phyloP scores from a whole-genome alignment of 179 eudicot species.

The Nepenthes alata region DNA sequence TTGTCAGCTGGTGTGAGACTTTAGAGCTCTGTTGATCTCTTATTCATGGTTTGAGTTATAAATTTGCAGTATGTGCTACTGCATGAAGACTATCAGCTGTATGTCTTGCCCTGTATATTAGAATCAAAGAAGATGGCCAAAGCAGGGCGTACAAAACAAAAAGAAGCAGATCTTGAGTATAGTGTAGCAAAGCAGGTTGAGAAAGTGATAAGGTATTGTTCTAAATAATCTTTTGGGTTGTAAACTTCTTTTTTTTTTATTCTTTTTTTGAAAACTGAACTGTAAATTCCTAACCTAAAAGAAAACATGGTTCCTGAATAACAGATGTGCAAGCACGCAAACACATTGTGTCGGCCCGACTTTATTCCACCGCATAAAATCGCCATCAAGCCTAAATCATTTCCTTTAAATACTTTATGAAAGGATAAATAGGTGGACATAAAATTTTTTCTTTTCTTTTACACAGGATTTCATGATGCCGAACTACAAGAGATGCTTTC shows the following conservation, averaged over 20 bases:
- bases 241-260: not conserved
- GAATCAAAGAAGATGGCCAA: slow-evolving; percentile 97
- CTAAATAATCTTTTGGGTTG: not conserved
- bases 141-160: slow-evolving; percentile 96
- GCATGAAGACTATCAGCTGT: slow-evolving; percentile 92
- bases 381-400: no score
- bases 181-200: slow-evolving; percentile 99
- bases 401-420: no score
- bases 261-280: not conserved
- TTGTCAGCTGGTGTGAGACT: slow-evolving; percentile 4
- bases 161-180: slow-evolving; percentile 95
- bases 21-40: slow-evolving; percentile 5
- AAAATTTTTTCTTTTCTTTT: no score
- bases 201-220: slow-evolving; percentile 88
- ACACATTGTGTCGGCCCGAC: no score
- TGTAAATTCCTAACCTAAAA: not conserved
- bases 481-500: no score
- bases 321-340: no score
- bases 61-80: slow-evolving; percentile 61
- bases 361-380: no score
- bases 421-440: no score
- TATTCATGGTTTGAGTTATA: slow-evolving; percentile 7
- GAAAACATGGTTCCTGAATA: no score
- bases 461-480: no score
- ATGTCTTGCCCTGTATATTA: slow-evolving; percentile 86